Evolutionary conservation across 2,329 filamentous ascomycete species (phyloP).

Genomic region (Pyrenochaeta sp.): DNA sequence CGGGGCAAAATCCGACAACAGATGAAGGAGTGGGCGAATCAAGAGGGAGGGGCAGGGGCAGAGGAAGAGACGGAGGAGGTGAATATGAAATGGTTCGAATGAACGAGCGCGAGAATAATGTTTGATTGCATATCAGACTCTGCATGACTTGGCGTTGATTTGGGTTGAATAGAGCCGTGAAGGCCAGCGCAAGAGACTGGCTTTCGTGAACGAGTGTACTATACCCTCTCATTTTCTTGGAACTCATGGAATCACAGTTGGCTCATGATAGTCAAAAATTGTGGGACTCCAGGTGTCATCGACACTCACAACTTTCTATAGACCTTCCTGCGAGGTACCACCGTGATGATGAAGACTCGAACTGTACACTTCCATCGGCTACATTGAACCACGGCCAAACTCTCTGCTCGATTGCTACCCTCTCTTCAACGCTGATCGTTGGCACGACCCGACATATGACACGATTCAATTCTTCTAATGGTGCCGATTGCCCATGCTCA

Average conservation of each 20-base stretch:
- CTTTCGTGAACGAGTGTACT: constrained; percentile 11
- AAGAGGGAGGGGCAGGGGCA: constrained; percentile 51
- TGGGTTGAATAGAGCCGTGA: constrained; percentile 16
- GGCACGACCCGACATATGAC: constrained; percentile 31
- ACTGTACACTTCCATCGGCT: constrained; percentile 41
- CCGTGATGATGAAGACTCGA: constrained; percentile 34
- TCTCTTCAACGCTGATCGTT: constrained; percentile 23
- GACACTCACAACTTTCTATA: constrained; percentile 49
- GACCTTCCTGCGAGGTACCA: constrained; percentile 45
- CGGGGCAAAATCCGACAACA: constrained; percentile 27
- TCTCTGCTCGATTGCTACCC: constrained; percentile 11
- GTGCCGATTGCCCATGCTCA: constrained; percentile 12
- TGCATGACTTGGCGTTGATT: constrained; percentile 43
- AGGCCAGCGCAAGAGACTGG: constrained; percentile 6
- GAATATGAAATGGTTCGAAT: constrained; percentile 60
- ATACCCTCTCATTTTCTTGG: constrained; percentile 20
- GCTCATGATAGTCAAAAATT: neutral
- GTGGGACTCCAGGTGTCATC: constrained; percentile 13
- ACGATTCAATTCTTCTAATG: constrained; percentile 23
- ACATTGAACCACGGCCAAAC: constrained; percentile 39
- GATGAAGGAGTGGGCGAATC: constrained; percentile 51
- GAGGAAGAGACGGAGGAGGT: constrained; percentile 56
- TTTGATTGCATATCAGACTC: constrained; percentile 32
- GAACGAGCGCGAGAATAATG: constrained; percentile 47
- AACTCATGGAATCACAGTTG: constrained; percentile 5